These are phyloP conservation scores for Geranium brycei DNA, from an alignment of 345 rosid genomes.

Conservation along the genomic window DNA sequence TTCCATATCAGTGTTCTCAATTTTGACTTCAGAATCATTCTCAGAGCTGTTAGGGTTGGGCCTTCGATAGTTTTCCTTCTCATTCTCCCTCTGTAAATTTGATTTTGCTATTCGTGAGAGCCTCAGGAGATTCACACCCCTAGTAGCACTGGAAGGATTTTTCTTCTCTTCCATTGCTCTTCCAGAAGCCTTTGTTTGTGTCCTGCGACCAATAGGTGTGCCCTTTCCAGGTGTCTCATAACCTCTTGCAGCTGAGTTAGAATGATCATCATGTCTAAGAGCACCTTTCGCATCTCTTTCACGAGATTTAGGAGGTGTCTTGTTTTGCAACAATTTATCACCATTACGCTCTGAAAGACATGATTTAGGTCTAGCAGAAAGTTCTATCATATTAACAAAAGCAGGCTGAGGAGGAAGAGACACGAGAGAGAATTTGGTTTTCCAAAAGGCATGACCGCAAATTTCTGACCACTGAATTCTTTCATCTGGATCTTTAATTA, in stretches of 20 bases:
- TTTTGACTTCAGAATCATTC: constrained; percentile 79
- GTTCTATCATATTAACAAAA: constrained; percentile 65
- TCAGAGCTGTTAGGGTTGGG: constrained; percentile 58
- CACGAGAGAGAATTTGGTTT: constrained; percentile 32
- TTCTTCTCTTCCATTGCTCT: constrained; percentile 55
- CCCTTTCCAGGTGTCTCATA: constrained; percentile 58
- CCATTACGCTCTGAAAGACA: constrained; percentile 72
- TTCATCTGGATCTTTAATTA: constrained; percentile 86
- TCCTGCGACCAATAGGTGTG: constrained; percentile 41
- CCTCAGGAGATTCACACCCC: constrained; percentile 73
- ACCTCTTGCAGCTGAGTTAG: constrained; percentile 33
- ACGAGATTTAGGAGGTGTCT: constrained; percentile 59
- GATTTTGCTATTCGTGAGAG: constrained; percentile 85
- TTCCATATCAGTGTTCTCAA: constrained; percentile 93
- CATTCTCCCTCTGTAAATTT: constrained; percentile 86
- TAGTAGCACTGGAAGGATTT: constrained; percentile 42
- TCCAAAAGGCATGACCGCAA: constrained; percentile 87
- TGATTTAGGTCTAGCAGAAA: constrained; percentile 54
- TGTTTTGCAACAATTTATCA: constrained; percentile 45
- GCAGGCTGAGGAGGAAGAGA: constrained; percentile 81
- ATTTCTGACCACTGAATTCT: constrained; percentile 84
- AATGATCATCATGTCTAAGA: constrained; percentile 52
- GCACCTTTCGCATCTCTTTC: constrained; percentile 62
- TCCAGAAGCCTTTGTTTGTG: constrained; percentile 42
- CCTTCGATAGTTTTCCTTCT: constrained; percentile 92